Base-by-base conservation (phyloP, 768 basidiomycete species). In the Boletus reticulatus region DNA sequence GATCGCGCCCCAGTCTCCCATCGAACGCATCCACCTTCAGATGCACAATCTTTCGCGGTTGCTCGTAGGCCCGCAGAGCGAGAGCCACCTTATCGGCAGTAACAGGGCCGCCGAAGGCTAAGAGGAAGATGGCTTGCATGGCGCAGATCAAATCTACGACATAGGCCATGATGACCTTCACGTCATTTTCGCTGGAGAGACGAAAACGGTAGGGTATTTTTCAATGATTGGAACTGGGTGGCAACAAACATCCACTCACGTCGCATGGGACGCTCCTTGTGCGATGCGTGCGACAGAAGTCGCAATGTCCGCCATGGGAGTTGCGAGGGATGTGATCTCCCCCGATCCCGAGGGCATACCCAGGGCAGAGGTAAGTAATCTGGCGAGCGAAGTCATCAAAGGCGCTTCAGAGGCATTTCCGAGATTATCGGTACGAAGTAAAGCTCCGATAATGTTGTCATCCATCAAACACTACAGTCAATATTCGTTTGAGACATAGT, bases 81-180 rank as follows among this genome's bases (percentile, higher is more conserved):
- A 31, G 20, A 29, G 4, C 2, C 4, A 17, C 17, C 2, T 22
- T 44, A 36, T 43, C 4, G 5, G 11, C 2, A 9, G 47, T 63
- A 36, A 62, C 43, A 0, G 3, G 43, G 3, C 20, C 10, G 12
- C 43, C 38, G 1, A 43, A 16, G 1, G 50, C 38, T 16, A 63
- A 5, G 41, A 58, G 22, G 31, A 49, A 62, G 19, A 59, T 8
- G 13, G 24, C 36, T 27, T 63, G 61, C 61, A 62, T 63, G 53
- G 59, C 43, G 27, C 52, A 62, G 19, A 59, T 50, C 29, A 62
- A n/a, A 47, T 59, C 46, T 3, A 63, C 44, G 24, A 59, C 54
- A 43, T 51, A 62, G 24, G 32, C 50, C 50, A 62, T 62, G 29
- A 62, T 29, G n/a, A 59, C 19, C 14, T 52, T 62, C 19, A 52